These are phyloP conservation scores for Chaetothyriales sp. DNA, from an alignment of 2,329 filamentous ascomycete genomes.

Conservation along the genomic window DNA sequence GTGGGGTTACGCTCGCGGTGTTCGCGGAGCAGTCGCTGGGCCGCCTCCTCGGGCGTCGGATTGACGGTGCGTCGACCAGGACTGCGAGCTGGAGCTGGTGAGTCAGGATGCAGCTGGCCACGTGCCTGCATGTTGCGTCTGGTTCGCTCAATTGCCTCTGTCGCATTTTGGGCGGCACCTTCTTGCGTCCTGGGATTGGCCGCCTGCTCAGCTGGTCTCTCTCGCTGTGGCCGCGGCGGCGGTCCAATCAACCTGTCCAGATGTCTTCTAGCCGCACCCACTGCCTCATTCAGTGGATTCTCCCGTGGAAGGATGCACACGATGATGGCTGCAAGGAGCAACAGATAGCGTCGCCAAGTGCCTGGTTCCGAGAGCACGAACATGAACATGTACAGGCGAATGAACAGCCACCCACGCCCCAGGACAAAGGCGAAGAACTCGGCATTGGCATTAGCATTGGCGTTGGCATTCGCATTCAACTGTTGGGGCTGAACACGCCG, in stretches of 20 bases:
- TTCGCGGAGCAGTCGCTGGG: slow-evolving; percentile 13
- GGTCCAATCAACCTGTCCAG: slow-evolving; percentile 27
- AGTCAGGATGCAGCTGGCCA: background rate
- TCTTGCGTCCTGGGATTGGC: background rate
- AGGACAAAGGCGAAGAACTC: slow-evolving; percentile 28
- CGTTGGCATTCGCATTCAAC: background rate
- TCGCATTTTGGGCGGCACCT: background rate
- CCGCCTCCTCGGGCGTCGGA: slow-evolving; percentile 16
- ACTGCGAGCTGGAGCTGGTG: background rate
- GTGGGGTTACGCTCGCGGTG: slow-evolving; percentile 8
- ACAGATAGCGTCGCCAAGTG: slow-evolving; percentile 29
- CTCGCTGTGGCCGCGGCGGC: slow-evolving; percentile 9
- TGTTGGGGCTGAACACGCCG: background rate
- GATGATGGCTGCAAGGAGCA: slow-evolving; percentile 25
- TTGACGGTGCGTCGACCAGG: slow-evolving; percentile 3
- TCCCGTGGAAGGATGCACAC: slow-evolving; percentile 29
- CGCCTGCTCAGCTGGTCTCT: background rate
- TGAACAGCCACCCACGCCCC: slow-evolving; percentile 40
- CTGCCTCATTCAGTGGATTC: slow-evolving; percentile 22
- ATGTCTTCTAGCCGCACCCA: slow-evolving; percentile 29
- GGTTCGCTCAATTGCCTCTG: background rate
- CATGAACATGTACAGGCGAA: slow-evolving; percentile 43
- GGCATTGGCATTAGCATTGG: slow-evolving; percentile 3
- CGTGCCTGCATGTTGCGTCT: background rate
- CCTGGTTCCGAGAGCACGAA: slow-evolving; percentile 41